Conservation (phyloP, 352 stramenopile species). For the Globisporangium alternatum region DNA sequence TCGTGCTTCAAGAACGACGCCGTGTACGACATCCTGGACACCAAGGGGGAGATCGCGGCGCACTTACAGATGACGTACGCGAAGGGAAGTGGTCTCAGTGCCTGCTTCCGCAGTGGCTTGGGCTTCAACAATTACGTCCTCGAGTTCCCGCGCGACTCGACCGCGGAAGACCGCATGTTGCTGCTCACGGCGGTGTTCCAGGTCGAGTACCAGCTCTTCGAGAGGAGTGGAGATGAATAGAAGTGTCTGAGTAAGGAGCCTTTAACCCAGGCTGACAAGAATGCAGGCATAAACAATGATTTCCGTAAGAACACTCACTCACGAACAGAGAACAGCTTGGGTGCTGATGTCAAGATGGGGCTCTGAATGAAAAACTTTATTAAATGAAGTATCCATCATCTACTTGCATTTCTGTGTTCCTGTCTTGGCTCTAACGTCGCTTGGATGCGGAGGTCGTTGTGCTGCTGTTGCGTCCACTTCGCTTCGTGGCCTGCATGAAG, state of each 20-base stretch:
- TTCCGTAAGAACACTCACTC: too few relatives aligned
- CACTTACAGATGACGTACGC: constrained; percentile 60
- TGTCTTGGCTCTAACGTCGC: constrained; percentile 4
- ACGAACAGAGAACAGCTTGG: constrained; percentile 2
- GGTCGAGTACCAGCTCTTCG: constrained; percentile 60
- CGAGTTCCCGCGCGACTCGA: constrained; percentile 55
- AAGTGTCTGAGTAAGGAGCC: background rate
- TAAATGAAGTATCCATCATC: background rate
- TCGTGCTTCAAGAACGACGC: constrained; percentile 64
- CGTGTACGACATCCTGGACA: constrained; percentile 65
- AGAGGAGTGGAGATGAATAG: constrained; percentile 22
- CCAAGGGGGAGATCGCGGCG: constrained; percentile 41
- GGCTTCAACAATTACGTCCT: constrained; percentile 60
- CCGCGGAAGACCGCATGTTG: constrained; percentile 47
- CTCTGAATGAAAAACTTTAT: background rate
- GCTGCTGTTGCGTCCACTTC: constrained; percentile 1
- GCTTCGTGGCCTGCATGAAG: constrained; percentile 40
- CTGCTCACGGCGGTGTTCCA: constrained; percentile 58
- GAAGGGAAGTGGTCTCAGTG: constrained; percentile 18
- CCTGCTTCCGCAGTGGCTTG: constrained; percentile 35
- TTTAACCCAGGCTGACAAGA: background rate
- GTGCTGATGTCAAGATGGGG: background rate
- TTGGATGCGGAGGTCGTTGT: background rate
- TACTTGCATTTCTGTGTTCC: background rate
- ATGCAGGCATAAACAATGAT: background rate